These are phyloP conservation scores for Abrus precatorius DNA, from an alignment of 306 rosid genomes.

Conservation along the genomic window DNA sequence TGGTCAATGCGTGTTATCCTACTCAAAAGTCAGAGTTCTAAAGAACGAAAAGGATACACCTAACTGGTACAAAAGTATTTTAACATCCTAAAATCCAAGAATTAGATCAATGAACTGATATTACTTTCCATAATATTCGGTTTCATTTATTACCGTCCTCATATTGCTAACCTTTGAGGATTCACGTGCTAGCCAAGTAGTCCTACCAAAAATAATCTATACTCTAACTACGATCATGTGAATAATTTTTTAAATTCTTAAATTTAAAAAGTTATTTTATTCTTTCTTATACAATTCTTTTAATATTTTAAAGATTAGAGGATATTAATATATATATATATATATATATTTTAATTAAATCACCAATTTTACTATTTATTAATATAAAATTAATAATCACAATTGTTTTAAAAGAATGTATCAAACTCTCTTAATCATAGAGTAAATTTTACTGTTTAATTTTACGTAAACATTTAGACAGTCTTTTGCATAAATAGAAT, in stretches of 20 bases:
- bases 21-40: background rate
- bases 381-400: no score
- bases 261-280: no score
- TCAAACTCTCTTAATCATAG: no score
- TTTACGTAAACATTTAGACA: background rate
- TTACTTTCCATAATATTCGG: background rate
- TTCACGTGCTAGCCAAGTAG: slow-evolving; percentile 8
- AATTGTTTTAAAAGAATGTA: no score
- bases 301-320: no score
- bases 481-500: background rate
- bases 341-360: no score
- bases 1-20: background rate
- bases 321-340: no score
- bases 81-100: background rate
- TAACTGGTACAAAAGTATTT: background rate
- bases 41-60: background rate
- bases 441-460: background rate
- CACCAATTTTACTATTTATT: no score
- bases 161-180: slow-evolving; percentile 1
- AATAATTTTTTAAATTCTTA: background rate
- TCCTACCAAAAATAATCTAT: background rate
- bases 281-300: no score
- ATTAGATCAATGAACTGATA: background rate
- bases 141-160: no score
- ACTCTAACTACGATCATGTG: background rate